Evolutionary conservation across 1,284 basidiomycete species (phyloP), one percentile per base, ranked within the genome.

Genomic region (Marasmius sp.): DNA sequence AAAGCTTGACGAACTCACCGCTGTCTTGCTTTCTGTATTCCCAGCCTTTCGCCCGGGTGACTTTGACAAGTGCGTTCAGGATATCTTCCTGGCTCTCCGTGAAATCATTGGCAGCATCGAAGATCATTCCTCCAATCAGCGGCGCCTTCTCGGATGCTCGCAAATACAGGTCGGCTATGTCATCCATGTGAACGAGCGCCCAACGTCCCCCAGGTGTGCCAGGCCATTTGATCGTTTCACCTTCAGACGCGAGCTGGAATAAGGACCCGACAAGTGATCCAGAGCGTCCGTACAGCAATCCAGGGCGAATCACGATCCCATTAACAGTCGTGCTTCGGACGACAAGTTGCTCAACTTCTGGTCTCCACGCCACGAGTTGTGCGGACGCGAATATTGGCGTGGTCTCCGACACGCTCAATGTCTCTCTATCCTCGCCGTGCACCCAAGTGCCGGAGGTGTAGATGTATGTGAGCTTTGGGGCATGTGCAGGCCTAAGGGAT

Each of bases 401-500:
- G 1, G 72, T 76, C 66, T 80, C 78, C 12, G 71, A 71, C 58
- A 77, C 68, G 62, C 72, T 65, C 12, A 70, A 67, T 1, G 33
- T 36, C 6, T 59, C 68, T 58, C 75, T 75, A 66, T 73, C 70
- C 47, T 79, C 73, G 14, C 80, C 77, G 65, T 82, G 79, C 6
- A 81, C 75, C 83, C 83, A 85, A 4, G 75, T 75, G 20, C 78
- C 79, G 1, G 80, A 82, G 9, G 79, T 81, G 69, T 81, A 81
- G 64, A 86, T 81, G 72, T 81, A 85, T 3, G 78, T 74, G 53
- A 83, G 73, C 67, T 79, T 79, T 1, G 81, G 75, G 1, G 74
- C 66, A 61, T 68, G 58, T 0, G 70, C 54, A 3, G 79, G 71
- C 6, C 80, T 78, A 22, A 68, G 63, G 6, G 69, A 68, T 27